phyloP scores from a whole-genome alignment of 2,329 filamentous ascomycete genomes.

The Talaromyces sp. region DNA sequence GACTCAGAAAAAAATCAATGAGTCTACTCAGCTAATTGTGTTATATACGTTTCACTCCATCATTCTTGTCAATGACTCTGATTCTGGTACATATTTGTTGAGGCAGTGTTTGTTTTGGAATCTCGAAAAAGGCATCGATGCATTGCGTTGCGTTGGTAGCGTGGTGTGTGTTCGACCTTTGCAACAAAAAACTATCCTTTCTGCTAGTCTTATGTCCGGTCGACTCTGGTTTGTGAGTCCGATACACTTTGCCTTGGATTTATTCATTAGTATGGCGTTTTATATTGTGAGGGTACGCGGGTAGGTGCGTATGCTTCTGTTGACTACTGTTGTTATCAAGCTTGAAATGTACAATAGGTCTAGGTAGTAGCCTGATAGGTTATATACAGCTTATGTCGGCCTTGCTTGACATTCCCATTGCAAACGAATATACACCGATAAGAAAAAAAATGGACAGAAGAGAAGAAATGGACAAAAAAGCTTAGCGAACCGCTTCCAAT shows the following conservation, averaged over 20 bases:
- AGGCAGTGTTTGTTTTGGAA: background rate
- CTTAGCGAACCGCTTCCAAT: too few relatives aligned
- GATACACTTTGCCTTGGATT: background rate
- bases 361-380: too few relatives aligned
- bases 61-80: background rate
- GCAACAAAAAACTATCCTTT: background rate
- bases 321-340: too few relatives aligned
- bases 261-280: constrained; percentile 4
- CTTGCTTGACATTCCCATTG: too few relatives aligned
- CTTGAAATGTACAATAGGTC: too few relatives aligned
- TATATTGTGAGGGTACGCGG: background rate
- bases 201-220: background rate
- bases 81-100: constrained; percentile 15
- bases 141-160: constrained; percentile 3
- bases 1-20: constrained; percentile 42
- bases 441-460: too few relatives aligned
- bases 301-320: background rate
- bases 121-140: constrained; percentile 8
- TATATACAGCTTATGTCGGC: too few relatives aligned
- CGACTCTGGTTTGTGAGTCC: background rate
- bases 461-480: too few relatives aligned
- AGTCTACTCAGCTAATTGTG: constrained; percentile 24
- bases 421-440: too few relatives aligned
- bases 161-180: constrained; percentile 6
- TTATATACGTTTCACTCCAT: background rate